A percentile compares a stretch with the other conserved stretches of the same genome.
Conservation (phyloP, 345 rosid genomes). For the Punica granatum region DNA sequence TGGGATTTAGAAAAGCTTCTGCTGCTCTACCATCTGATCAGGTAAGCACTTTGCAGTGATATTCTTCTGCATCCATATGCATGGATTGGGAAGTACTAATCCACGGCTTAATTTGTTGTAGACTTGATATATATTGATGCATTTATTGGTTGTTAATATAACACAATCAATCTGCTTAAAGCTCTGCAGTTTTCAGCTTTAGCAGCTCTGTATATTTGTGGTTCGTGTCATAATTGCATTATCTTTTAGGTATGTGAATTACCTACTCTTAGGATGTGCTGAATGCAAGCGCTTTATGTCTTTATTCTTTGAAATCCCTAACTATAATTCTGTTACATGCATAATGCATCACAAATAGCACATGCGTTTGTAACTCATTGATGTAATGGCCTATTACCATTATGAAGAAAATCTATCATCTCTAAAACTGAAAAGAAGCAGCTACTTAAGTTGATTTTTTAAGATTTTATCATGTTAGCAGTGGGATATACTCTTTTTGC, state of each 20-base stretch:
- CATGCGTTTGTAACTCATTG: background rate
- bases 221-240: no score
- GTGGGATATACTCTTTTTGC: background rate
- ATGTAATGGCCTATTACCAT: background rate
- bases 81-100: background rate
- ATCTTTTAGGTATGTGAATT: background rate
- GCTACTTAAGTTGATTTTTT: background rate
- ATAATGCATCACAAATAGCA: background rate
- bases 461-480: background rate
- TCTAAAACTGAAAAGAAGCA: background rate
- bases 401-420: background rate
- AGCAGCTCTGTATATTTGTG: background rate
- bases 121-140: background rate
- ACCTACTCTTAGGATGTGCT: background rate
- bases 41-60: constrained; percentile 35
- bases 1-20: constrained; percentile 93
- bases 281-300: background rate
- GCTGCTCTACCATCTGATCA: constrained; percentile 63
- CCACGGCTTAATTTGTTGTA: background rate
- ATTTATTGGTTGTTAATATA: background rate
- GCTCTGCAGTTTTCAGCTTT: background rate
- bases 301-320: background rate
- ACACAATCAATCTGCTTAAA: background rate
- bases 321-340: background rate
- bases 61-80: background rate